Conservation (phyloP, 2,329 filamentous ascomycete genomes). For the Byssothecium circinans region DNA sequence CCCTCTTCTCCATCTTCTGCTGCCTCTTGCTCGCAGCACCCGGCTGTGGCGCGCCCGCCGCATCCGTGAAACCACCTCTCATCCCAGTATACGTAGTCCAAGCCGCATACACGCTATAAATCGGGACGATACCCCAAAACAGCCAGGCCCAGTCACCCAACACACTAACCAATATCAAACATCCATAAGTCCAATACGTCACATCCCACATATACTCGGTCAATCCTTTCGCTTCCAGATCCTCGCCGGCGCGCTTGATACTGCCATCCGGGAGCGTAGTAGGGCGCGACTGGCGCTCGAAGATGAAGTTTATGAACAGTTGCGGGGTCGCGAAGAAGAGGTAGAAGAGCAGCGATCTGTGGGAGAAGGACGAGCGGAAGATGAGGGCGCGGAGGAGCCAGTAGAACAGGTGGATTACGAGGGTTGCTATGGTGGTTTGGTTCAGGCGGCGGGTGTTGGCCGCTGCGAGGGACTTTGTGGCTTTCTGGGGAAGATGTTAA, state of each 20-base stretch:
- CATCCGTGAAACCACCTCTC: slow-evolving; percentile 46
- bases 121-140: slow-evolving; percentile 55
- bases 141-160: slow-evolving; percentile 82
- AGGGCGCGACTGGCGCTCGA: slow-evolving; percentile 83
- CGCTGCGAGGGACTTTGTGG: slow-evolving; percentile 66
- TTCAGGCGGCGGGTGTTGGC: slow-evolving; percentile 77
- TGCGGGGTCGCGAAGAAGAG: slow-evolving; percentile 71
- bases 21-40: slow-evolving; percentile 50
- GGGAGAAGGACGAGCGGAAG: slow-evolving; percentile 62
- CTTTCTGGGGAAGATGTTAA: slow-evolving; percentile 48
- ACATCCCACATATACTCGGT: slow-evolving; percentile 99
- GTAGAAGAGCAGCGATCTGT: slow-evolving; percentile 63
- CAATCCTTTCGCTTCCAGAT: slow-evolving; percentile 81
- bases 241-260: slow-evolving; percentile 79
- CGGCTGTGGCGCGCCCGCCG: slow-evolving; percentile 42
- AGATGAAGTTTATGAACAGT: slow-evolving; percentile 77
- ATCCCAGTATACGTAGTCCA: slow-evolving; percentile 52
- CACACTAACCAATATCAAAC: slow-evolving; percentile 69
- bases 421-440: slow-evolving; percentile 77
- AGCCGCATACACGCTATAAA: slow-evolving; percentile 50
- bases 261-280: slow-evolving; percentile 62
- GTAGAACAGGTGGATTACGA: slow-evolving; percentile 73
- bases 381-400: slow-evolving; percentile 68
- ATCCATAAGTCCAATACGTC: slow-evolving; percentile 89
- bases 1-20: slow-evolving; percentile 56